Percentiles rank a stretch among this genome's conserved stretches.
These are phyloP conservation scores for Xerophyta viscosa DNA, from an alignment of 106 monocot species.

Conservation along the genomic window DNA sequence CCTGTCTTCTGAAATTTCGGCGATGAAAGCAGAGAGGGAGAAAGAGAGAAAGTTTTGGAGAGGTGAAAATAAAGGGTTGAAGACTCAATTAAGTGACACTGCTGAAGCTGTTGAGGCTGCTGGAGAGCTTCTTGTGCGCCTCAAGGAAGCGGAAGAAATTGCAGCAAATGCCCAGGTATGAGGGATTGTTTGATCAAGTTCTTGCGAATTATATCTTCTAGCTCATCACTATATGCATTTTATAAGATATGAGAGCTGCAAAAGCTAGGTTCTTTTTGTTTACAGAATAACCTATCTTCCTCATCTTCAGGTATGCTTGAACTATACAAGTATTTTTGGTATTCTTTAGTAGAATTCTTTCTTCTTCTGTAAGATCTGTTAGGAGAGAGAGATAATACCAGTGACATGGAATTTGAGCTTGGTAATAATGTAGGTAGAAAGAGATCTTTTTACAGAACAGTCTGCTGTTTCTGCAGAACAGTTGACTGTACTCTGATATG, in stretches of 20 bases:
- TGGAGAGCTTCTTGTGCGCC: conserved; percentile 73
- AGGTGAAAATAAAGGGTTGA: conserved; percentile 78
- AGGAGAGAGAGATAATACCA: too few species aligned
- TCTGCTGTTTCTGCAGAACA: too few species aligned
- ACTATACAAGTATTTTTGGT: too few species aligned
- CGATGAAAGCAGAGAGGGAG: conserved; percentile 76
- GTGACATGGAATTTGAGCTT: too few species aligned
- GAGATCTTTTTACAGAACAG: too few species aligned
- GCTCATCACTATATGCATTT: background rate
- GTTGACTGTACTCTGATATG: too few species aligned
- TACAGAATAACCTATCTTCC: too few species aligned
- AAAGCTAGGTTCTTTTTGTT: too few species aligned
- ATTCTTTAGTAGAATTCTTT: too few species aligned
- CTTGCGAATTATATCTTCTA: background rate
- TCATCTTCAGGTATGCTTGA: too few species aligned
- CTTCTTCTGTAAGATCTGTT: too few species aligned
- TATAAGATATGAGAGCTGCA: background rate
- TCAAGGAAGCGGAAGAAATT: conserved; percentile 90
- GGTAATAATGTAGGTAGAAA: too few species aligned
- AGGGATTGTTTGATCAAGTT: background rate
- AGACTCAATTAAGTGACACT: conserved; percentile 75
- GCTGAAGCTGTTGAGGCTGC: conserved; percentile 97
- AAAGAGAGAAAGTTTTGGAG: conserved; percentile 82
- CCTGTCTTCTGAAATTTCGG: conserved; percentile 76
- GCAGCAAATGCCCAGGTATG: conserved; percentile 57